These are phyloP conservation scores for Pseudofabraea citricarpa DNA, from an alignment of 2,329 filamentous ascomycete genomes.

Conservation along the genomic window DNA sequence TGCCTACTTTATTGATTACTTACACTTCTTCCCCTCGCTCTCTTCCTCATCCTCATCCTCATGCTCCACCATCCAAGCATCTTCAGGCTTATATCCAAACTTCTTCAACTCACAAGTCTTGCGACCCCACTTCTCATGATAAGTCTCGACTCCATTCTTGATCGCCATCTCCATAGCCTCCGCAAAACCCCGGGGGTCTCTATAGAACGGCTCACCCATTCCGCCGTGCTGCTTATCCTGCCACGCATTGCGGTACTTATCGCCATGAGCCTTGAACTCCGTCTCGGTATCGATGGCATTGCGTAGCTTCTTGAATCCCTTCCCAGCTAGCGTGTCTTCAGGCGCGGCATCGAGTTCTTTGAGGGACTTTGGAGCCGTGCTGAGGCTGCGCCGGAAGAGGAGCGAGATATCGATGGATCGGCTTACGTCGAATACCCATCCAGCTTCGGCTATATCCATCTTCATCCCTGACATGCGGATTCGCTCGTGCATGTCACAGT, in stretches of 20 bases:
- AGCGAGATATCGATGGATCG: constrained; percentile 36
- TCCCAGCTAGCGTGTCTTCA: constrained; percentile 2
- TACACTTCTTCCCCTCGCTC: not conserved
- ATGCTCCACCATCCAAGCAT: constrained; percentile 37
- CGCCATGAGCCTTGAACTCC: constrained; percentile 5
- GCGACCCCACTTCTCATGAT: constrained; percentile 38
- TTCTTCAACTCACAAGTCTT: constrained; percentile 32
- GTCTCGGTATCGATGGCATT: constrained; percentile 7
- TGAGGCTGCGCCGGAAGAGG: constrained; percentile 34
- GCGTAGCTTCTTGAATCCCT: constrained; percentile 6
- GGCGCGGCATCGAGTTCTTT: constrained; percentile 6
- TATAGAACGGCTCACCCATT: constrained; percentile 45
- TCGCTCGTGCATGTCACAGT: constrained; percentile 48
- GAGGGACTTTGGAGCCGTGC: constrained; percentile 5
- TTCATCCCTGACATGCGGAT: constrained; percentile 40
- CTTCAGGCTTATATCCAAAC: constrained; percentile 30
- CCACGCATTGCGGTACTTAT: constrained; percentile 40
- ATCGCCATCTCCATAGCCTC: constrained; percentile 37
- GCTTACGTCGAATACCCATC: constrained; percentile 39
- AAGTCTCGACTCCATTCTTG: constrained; percentile 35
- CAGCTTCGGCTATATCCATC: constrained; percentile 32
- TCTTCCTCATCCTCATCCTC: constrained; percentile 14
- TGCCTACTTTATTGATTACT: no score
- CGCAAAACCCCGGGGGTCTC: constrained; percentile 37
- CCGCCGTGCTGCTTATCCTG: constrained; percentile 44